These are phyloP conservation scores for Aureoboletus auriporus DNA, from an alignment of 768 basidiomycete genomes.

Conservation along the genomic window DNA sequence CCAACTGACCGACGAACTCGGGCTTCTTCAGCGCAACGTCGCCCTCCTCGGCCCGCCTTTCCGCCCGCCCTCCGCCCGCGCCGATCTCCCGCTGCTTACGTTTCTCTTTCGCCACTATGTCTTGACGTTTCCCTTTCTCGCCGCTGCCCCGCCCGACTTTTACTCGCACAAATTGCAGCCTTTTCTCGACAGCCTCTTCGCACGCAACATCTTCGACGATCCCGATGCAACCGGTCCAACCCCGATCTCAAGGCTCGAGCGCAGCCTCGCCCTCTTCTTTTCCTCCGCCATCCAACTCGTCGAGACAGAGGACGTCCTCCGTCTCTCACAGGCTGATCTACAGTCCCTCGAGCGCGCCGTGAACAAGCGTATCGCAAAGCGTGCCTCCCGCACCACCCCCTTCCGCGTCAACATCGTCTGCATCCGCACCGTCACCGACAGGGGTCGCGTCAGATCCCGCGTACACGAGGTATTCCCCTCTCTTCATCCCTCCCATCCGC, in stretches of 20 bases:
- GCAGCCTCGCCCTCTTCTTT: conserved; percentile 79
- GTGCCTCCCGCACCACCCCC: conserved; percentile 43
- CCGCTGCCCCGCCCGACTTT: conserved; percentile 83
- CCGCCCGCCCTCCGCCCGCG: conserved; percentile 56
- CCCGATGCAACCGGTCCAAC: conserved; percentile 54
- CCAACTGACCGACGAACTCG: conserved; percentile 79
- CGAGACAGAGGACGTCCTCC: conserved; percentile 86
- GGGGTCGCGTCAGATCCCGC: conserved; percentile 79
- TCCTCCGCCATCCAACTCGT: conserved; percentile 77
- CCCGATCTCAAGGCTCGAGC: conserved; percentile 75
- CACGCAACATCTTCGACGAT: conserved; percentile 76
- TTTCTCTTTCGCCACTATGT: conserved; percentile 82
- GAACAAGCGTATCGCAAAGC: conserved; percentile 53
- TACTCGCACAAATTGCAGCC: conserved; percentile 95
- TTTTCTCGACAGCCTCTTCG: conserved; percentile 77
- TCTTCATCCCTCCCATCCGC: neutral
- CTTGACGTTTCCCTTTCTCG: conserved; percentile 43
- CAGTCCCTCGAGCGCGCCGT: conserved; percentile 73
- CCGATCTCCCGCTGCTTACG: conserved; percentile 84
- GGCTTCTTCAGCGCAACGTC: conserved; percentile 48
- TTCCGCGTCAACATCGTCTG: conserved; percentile 93
- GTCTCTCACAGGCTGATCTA: conserved; percentile 82
- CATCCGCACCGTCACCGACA: conserved; percentile 79
- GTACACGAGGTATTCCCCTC: conserved; percentile 71
- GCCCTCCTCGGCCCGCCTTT: conserved; percentile 90